Evolutionary conservation across 2,329 filamentous ascomycete genomes (phyloP), one percentile per base, ranked within the genome.

Genomic region (Fusarium luffae): DNA sequence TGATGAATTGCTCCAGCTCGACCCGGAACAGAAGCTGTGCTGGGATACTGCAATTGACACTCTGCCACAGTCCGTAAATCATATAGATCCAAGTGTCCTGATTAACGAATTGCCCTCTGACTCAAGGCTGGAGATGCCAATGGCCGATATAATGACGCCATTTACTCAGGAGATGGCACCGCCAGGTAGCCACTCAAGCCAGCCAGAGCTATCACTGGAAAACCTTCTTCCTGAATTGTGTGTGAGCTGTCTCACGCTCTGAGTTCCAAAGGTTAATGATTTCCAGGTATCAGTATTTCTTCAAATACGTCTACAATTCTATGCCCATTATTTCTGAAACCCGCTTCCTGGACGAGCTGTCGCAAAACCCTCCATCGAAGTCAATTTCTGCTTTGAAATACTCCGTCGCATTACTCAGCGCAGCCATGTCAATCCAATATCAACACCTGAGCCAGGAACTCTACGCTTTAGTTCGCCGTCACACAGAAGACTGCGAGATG

Each of bases 131-230:
- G n/a, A n/a, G 27, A 28, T 28, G 11, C 28, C 28, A 28, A 28
- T 28, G 28, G 28, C 28, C 7, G 12, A 0, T 28, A 28, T 28
- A 13, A 28, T 0, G 28, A 13, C 28, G 28, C 12, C 1, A 28
- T 0, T 13, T 0, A 28, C 12, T 1, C 28, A 6, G 28, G 12
- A 28, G 11, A 13, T 1, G 4, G 1, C 9, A 34, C 16, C 10
- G 16, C 32, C 4, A 18, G 0, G 2, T 2, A 11, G 9, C 10
- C 16, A n/a, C 5, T 18, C 34, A 4, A 11, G 7, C 1, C 34
- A 11, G 4, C 9, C 34, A 37, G 16, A n/a, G 16, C 2, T 9
- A 0, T 11, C 16, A 37, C 5, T 37, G 5, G 34, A n/a, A 28
- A 6, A 13, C 2, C 2, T 13, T 13, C 34, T 37, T n/a, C 34